A percentile compares a stretch with the other conserved stretches of the same genome.
These are phyloP conservation scores for Ceratobasidium sp. DNA, from an alignment of 1,284 basidiomycete genomes.

Conservation along the genomic window DNA sequence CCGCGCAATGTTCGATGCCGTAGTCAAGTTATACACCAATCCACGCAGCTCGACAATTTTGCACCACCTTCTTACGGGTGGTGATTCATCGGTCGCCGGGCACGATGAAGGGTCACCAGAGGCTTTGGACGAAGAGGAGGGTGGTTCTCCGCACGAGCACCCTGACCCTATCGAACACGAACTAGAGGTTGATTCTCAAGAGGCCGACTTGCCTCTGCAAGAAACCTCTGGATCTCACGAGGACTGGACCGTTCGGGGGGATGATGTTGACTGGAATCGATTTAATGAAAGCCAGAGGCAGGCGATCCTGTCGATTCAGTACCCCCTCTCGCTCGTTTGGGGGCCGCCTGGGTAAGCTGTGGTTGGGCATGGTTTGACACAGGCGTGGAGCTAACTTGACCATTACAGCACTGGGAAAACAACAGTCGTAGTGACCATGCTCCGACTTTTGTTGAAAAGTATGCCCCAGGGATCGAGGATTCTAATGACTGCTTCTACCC, in stretches of 20 bases:
- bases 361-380: background rate
- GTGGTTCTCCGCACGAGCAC: too few species aligned
- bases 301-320: constrained; percentile 61
- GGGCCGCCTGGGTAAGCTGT: constrained; percentile 68
- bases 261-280: constrained; percentile 44
- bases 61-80: constrained; percentile 61
- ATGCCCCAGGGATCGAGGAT: constrained; percentile 61
- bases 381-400: background rate
- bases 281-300: constrained; percentile 68
- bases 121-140: constrained; percentile 1
- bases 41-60: constrained; percentile 64
- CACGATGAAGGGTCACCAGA: background rate
- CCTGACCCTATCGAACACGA: too few species aligned
- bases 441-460: constrained; percentile 61
- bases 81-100: background rate
- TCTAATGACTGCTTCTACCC: constrained; percentile 75
- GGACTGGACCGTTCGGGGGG: constrained; percentile 3
- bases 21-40: constrained; percentile 62
- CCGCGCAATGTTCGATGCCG: constrained; percentile 72
- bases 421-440: constrained; percentile 72
- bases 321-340: constrained; percentile 69
- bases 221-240: background rate
- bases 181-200: constrained; percentile 15
- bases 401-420: constrained; percentile 70
- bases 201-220: constrained; percentile 43